Evolutionary conservation across 2,329 filamentous ascomycete genomes (phyloP).

Genomic region (Aspergillus clavatus): DNA sequence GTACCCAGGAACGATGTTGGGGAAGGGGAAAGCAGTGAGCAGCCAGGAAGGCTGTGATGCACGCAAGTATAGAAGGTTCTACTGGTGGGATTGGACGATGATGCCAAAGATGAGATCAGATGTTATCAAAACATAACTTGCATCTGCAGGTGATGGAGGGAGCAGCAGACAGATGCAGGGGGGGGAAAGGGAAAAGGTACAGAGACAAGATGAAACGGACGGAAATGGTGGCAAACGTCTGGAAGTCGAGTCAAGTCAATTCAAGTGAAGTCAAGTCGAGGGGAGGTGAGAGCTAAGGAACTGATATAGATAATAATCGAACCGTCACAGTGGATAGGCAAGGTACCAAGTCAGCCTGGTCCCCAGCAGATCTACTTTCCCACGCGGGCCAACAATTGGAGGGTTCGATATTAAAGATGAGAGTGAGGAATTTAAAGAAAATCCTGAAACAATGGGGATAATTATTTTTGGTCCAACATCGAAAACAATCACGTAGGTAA

Average conservation of each 20-base stretch:
- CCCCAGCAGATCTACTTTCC: background rate
- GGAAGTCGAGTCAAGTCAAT: background rate
- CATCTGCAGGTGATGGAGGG: constrained; percentile 10
- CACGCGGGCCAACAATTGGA: background rate
- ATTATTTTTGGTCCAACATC: constrained; percentile 4
- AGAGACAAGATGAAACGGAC: constrained; percentile 11
- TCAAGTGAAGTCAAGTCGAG: too few species aligned
- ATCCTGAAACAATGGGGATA: constrained; percentile 2
- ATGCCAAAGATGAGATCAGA: constrained; percentile 15
- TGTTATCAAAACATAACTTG: constrained; percentile 4
- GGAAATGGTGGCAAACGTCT: constrained; percentile 2
- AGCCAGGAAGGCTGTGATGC: constrained; percentile 20
- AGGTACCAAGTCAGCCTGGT: background rate
- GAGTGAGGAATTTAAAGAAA: background rate
- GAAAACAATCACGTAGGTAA: constrained; percentile 3
- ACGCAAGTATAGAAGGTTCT: background rate
- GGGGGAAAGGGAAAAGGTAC: constrained; percentile 3
- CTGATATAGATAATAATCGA: constrained; percentile 4
- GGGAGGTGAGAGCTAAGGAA: constrained; percentile 1
- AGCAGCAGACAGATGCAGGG: too few species aligned
- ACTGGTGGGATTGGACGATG: constrained; percentile 10
- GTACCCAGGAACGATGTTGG: constrained; percentile 13
- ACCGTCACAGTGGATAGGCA: background rate
- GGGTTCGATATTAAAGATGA: background rate
- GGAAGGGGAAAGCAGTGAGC: constrained; percentile 12